These are phyloP conservation scores for Sinapis alba DNA, from an alignment of 441 rosid species.

Conservation along the genomic window DNA sequence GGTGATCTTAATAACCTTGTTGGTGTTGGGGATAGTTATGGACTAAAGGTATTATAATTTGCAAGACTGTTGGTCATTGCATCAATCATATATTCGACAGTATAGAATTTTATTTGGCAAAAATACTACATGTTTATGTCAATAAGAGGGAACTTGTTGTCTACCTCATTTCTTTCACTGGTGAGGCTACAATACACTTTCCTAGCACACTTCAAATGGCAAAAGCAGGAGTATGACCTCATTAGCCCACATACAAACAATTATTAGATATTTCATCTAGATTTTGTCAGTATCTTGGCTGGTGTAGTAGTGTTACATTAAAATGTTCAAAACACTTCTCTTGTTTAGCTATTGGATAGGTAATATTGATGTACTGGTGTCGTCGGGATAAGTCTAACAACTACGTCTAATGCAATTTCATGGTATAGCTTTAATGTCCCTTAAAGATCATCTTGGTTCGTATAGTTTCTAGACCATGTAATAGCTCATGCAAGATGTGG, in stretches of 20 bases:
- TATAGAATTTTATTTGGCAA: no score
- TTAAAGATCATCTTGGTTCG: constrained; percentile 10
- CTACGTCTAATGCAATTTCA: constrained; percentile 90
- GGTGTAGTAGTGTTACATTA: no score
- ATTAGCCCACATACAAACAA: constrained; percentile 27
- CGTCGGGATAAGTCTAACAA: constrained; percentile 87
- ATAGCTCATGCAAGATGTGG: background rate
- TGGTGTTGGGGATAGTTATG: no score
- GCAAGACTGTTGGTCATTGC: no score
- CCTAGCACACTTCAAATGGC: constrained; percentile 91
- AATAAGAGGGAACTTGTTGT: constrained; percentile 78
- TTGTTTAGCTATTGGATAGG: no score
- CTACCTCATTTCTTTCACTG: constrained; percentile 88
- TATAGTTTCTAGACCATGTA: constrained; percentile 4
- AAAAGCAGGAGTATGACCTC: constrained; percentile 82
- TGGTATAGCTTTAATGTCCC: constrained; percentile 51
- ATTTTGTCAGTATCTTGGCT: no score
- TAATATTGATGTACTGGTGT: no score
- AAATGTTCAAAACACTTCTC: no score
- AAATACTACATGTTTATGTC: no score
- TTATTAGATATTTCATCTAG: constrained; percentile 60
- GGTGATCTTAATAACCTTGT: no score
- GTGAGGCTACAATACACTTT: constrained; percentile 85
- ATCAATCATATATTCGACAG: no score
- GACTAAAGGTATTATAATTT: no score